Base-by-base conservation (phyloP, 495 filamentous ascomycete species). In the Aspergillus wentii region DNA sequence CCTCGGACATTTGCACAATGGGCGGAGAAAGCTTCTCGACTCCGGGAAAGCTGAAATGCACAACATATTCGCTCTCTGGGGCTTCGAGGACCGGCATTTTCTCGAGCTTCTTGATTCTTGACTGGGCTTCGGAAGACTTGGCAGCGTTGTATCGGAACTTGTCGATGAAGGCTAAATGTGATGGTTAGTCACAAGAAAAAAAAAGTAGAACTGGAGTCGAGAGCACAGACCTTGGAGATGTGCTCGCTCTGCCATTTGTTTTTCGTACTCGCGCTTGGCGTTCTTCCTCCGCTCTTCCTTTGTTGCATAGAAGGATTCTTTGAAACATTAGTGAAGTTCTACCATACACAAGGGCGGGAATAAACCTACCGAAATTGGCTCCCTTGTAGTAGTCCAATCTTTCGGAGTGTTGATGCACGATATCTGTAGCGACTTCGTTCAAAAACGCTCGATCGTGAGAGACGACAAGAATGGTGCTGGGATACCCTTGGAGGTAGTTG, bases 141-240 rank as follows among this genome's bases (percentile, higher is more conserved):
- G 94, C 92, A 10, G 92, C 92, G 57, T 99, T 99, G 78, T 99
- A 99, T 18, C 92, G 82, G 77, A 99, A 97, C 65, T 99, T 99
- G 74, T 99, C 92, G 64, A 99, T 97, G 66, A 99, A 99, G 21
- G 86, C 82, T 74, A 76, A 67, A 21, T 43, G 27, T 20, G n/a
- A 9, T 14, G 22, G 40, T 58, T 35, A 55, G 35, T 25, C 15
- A 5, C 8, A 14, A 15, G 9, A 11, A 30, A 5, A 38, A 9
- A 37, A 17, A 25, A 32, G 13, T 37, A 20, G 17, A 8, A 14
- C n/a, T 18, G 8, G n/a, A 28, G 8, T 17, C 17, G 11, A 19
- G 41, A 13, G 26, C 16, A 39, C 62, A 28, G 43, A 70, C 66
- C 64, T 74, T 84, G 81, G 30, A 99, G 71, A 68, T 99, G 92